Evolutionary conservation across 352 stramenopile species (phyloP).

Genomic region (Phytophthora hybrid): DNA sequence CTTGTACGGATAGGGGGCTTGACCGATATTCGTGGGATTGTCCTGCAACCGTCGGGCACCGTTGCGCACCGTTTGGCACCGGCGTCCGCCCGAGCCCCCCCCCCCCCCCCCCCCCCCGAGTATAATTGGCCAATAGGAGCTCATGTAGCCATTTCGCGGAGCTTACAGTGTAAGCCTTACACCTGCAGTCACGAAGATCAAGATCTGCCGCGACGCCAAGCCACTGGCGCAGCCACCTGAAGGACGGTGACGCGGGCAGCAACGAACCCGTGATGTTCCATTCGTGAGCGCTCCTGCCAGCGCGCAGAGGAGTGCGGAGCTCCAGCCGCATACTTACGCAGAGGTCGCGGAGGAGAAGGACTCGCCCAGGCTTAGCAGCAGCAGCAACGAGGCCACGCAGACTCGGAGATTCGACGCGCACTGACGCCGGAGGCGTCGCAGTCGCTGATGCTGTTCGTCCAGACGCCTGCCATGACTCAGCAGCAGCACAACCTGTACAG

Average conservation of each 20-base stretch:
- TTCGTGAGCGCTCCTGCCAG: conserved; percentile 52
- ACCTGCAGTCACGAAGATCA: conserved; percentile 20
- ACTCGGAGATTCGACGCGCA: conserved; percentile 22
- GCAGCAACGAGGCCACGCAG: neutral
- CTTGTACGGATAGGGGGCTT: too few relatives aligned
- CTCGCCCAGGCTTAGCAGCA: conserved; percentile 32
- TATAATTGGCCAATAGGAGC: too few relatives aligned
- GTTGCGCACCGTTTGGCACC: too few relatives aligned
- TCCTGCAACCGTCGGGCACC: too few relatives aligned
- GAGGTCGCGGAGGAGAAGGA: conserved; percentile 31
- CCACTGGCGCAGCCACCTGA: conserved; percentile 43
- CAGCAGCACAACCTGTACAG: conserved; percentile 66
- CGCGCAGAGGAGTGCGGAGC: conserved; percentile 20
- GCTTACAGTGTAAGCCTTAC: too few relatives aligned
- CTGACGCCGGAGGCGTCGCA: neutral
- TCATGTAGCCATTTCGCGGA: conserved; percentile 23
- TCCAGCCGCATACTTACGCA: conserved; percentile 5
- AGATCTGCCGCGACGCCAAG: conserved; percentile 79
- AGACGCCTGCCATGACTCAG: conserved; percentile 25
- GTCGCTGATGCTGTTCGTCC: conserved; percentile 21
- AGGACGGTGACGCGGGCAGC: conserved; percentile 31
- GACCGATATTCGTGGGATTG: too few relatives aligned
- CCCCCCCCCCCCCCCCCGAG: too few relatives aligned
- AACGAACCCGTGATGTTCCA: conserved; percentile 74
- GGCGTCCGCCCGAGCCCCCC: too few relatives aligned